Conservation (phyloP, 108 stramenopile genomes). For the Hondaea fermentalgiana region DNA sequence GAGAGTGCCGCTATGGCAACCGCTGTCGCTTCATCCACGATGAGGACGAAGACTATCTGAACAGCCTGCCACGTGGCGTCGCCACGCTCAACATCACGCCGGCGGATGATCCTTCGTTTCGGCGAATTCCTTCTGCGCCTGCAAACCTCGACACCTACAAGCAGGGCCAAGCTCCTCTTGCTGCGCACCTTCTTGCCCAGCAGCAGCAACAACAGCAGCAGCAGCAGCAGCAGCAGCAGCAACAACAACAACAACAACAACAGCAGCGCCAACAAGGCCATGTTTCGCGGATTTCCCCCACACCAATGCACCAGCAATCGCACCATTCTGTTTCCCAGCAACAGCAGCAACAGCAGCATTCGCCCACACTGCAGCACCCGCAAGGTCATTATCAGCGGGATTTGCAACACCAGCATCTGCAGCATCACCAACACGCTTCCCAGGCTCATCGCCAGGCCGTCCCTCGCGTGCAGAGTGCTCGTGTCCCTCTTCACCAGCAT, state of each 20-base stretch:
- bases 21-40: not conserved
- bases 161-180: not conserved
- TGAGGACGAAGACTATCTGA: not conserved
- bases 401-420: no score
- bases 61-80: not conserved
- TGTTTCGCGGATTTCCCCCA: not conserved
- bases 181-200: not conserved
- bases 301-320: no score
- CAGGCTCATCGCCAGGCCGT: no score
- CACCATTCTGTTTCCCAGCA: no score
- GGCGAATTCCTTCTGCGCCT: not conserved
- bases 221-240: not conserved
- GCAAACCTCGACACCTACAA: conserved; percentile 1
- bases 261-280: not conserved
- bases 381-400: no score
- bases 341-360: no score
- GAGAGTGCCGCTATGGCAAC: not conserved
- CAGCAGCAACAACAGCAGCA: not conserved
- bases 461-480: no score
- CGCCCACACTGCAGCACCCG: no score
- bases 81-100: not conserved
- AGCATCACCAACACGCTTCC: no score
- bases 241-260: not conserved
- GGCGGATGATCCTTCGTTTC: not conserved
- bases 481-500: no score